These are phyloP conservation scores for Mycena rosella DNA, from an alignment of 768 basidiomycete species.

Conservation along the genomic window DNA sequence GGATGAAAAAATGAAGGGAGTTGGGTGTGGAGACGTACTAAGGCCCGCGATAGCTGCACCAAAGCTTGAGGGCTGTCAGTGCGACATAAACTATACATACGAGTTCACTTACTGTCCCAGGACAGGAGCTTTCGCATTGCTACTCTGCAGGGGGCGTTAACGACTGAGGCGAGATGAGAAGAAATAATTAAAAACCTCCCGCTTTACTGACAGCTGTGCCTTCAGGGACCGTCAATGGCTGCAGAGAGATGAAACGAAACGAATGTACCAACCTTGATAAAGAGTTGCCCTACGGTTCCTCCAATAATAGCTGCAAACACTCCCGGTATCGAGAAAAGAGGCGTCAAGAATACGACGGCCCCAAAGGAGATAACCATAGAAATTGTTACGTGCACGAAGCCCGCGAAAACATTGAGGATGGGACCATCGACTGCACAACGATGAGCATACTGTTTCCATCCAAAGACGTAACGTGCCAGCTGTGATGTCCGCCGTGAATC, in stretches of 20 bases:
- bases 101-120: conserved; percentile 50
- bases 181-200: no score
- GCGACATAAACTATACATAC: conserved; percentile 44
- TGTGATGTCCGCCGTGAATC: conserved; percentile 64
- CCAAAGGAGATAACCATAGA: conserved; percentile 44
- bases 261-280: conserved; percentile 32
- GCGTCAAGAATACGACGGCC: conserved; percentile 46
- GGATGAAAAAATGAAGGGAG: background rate
- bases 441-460: background rate
- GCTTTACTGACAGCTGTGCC: conserved; percentile 44
- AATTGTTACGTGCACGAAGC: conserved; percentile 25
- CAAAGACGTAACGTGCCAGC: conserved; percentile 18
- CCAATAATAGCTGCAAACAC: conserved; percentile 48
- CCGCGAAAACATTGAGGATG: conserved; percentile 34
- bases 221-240: background rate
- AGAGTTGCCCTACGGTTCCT: conserved; percentile 44
- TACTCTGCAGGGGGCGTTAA: no score
- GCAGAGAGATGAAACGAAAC: background rate
- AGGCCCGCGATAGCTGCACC: conserved; percentile 62
- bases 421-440: conserved; percentile 27
- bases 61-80: conserved; percentile 41
- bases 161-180: no score
- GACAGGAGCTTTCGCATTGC: conserved; percentile 43
- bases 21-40: conserved; percentile 31
- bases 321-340: conserved; percentile 48